Evolutionary conservation across 139 green algal species (phyloP).

Genomic region (Yamagishiella unicocca): DNA sequence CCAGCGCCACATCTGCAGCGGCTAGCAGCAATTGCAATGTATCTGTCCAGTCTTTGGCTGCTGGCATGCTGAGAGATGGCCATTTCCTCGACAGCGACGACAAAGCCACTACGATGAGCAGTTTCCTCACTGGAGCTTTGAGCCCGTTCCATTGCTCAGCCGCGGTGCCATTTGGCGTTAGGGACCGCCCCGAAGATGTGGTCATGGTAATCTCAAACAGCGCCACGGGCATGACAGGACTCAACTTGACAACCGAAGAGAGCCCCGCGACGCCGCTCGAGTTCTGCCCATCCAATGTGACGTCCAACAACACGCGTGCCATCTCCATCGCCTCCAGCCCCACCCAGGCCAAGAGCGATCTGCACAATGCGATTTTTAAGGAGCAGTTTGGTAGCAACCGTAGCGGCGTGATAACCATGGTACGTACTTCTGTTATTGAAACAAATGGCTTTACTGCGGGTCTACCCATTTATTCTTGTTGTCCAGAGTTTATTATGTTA

Average conservation of each 20-base stretch:
- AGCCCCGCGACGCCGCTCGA: background rate
- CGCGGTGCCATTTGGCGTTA: background rate
- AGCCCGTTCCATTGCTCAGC: constrained; percentile 1
- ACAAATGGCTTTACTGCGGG: no score
- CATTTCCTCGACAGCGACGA: background rate
- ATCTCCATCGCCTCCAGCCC: background rate
- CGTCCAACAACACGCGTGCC: background rate
- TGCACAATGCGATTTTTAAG: no score
- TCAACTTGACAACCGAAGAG: background rate
- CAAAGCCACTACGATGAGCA: background rate
- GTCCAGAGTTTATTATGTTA: no score
- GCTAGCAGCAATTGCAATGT: background rate
- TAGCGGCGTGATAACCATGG: no score
- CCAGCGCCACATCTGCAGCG: background rate
- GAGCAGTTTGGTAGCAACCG: no score
- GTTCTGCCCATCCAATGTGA: constrained; percentile 1
- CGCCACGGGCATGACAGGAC: background rate
- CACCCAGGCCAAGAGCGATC: no score
- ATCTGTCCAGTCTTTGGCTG: background rate
- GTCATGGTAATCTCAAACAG: constrained; percentile 18
- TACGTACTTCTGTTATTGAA: no score
- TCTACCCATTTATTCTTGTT: no score
- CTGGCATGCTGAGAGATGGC: background rate
- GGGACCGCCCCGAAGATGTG: background rate
- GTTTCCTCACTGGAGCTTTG: background rate